Evolutionary conservation across 179 eudicot species (phyloP), one percentile per base, ranked within the genome.

Genomic region (Beta lomatogona): DNA sequence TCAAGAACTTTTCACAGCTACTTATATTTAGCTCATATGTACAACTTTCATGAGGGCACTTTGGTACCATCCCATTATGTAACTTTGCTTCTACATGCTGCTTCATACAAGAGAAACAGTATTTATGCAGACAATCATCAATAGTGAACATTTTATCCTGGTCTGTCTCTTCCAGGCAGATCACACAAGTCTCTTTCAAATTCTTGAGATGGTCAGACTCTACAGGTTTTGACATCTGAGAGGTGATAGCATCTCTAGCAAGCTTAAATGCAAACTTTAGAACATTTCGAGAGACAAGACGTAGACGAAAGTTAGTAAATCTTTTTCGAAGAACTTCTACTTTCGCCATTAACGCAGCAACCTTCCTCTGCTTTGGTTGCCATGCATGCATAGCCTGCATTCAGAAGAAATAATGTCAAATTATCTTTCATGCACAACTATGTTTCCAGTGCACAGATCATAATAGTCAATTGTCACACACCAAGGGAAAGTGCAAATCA

Each of bases 21-120:
- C 76, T 81, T 52, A 83, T 79, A 76, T 82, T 82, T 75, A 93
- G 82, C 72, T 90, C 83, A 57, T 88, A 85, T 57, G 77, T 82
- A 82, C 95, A 93, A 61, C 73, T 79, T 77, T 87, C 95, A 77
- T 88, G 85, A 52, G 95, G 97, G 81, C 97, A 93, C 77, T 86
- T 84, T 76, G 97, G 93, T 55, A 90, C 46, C 77, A 80, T 75
- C 22, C 93, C 93, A 70, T 86, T 79, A 75, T 81, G 88, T 82
- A 93, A 84, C 81, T 90, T 90, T n/a, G 83, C 92, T 86, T 90
- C 92, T 25, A 84, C 90, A 79, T 93, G 91, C 64, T 88, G 90
- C 73, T 82, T 86, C 89, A 93, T 87, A 84, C 97, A 93, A 71
- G 89, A 86, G 78, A 75, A 85, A 82, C 97, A 93, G 82, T 88